Conservation (phyloP, 257 asterid species). For the Rehmannia glutinosa region DNA sequence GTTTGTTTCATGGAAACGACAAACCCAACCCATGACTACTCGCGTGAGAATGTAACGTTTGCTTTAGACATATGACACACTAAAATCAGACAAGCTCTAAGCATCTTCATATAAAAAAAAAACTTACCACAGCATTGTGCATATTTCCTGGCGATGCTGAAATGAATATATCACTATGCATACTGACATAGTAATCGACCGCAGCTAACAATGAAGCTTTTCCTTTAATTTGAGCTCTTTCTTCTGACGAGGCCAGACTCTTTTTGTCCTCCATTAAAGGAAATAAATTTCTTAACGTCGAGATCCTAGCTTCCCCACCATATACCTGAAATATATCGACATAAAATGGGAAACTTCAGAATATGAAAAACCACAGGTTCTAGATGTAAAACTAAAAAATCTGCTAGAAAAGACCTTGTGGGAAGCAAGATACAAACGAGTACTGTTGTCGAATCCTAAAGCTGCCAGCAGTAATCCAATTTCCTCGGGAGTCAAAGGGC, state of each 20-base stretch:
- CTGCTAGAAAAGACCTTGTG: slow-evolving; percentile 58
- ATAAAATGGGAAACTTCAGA: background rate
- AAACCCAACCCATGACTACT: too few relatives aligned
- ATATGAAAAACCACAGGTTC: background rate
- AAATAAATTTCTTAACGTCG: slow-evolving; percentile 62
- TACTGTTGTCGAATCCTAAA: slow-evolving; percentile 80
- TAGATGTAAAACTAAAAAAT: background rate
- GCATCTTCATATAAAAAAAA: background rate
- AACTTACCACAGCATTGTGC: slow-evolving; percentile 93
- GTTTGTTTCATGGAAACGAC: too few relatives aligned
- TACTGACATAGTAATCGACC: slow-evolving; percentile 86
- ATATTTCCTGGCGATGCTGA: slow-evolving; percentile 99
- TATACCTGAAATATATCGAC: slow-evolving; percentile 50
- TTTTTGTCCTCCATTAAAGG: slow-evolving; percentile 92
- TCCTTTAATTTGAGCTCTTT: slow-evolving; percentile 75
- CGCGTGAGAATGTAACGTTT: too few relatives aligned
- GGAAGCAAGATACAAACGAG: slow-evolving; percentile 92
- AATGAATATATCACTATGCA: slow-evolving; percentile 89
- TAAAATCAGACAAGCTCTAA: too few relatives aligned
- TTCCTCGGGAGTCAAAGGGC: slow-evolving; percentile 97
- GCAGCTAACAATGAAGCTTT: slow-evolving; percentile 97
- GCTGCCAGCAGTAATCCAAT: slow-evolving; percentile 88
- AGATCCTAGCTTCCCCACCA: slow-evolving; percentile 91
- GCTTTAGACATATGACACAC: too few relatives aligned
- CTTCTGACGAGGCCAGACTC: slow-evolving; percentile 86